phyloP scores from a whole-genome alignment of 306 rosid genomes.

The Erythrophleum fordii region DNA sequence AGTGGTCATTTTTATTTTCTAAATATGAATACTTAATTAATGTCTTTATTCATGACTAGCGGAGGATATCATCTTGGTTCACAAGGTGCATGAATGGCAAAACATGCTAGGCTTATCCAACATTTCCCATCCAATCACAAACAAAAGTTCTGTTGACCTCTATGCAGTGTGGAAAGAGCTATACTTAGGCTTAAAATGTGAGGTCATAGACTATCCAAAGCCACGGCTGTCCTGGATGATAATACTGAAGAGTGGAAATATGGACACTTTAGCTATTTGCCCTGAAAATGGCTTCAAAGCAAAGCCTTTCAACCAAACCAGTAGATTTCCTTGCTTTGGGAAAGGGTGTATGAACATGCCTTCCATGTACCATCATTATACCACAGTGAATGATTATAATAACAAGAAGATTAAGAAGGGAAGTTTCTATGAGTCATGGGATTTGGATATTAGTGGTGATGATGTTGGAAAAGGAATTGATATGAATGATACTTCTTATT shows the following conservation, averaged over 20 bases:
- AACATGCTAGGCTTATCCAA: constrained; percentile 40
- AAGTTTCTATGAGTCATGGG: constrained; percentile 64
- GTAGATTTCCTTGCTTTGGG: constrained; percentile 62
- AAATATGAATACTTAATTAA: neutral
- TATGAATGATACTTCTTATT: constrained; percentile 48
- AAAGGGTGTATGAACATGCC: constrained; percentile 70
- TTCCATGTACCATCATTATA: constrained; percentile 50
- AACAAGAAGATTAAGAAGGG: constrained; percentile 36
- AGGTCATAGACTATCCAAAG: constrained; percentile 50
- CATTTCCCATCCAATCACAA: neutral
- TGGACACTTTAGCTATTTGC: constrained; percentile 59
- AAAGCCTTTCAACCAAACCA: constrained; percentile 46
- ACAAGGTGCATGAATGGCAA: constrained; percentile 43
- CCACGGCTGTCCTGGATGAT: constrained; percentile 76
- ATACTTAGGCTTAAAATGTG: constrained; percentile 53
- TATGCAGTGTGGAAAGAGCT: constrained; percentile 53
- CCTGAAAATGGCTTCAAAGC: constrained; percentile 57
- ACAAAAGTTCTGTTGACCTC: constrained; percentile 11
- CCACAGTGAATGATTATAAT: constrained; percentile 31
- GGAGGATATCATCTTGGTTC: constrained; percentile 24
- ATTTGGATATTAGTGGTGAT: constrained; percentile 36
- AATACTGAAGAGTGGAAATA: constrained; percentile 70
- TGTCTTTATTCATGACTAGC: neutral
- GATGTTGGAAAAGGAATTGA: constrained; percentile 26
- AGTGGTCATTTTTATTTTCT: neutral